Evolutionary conservation across 305 asterid genomes (phyloP).

Genomic region (Nicotiana rustica): DNA sequence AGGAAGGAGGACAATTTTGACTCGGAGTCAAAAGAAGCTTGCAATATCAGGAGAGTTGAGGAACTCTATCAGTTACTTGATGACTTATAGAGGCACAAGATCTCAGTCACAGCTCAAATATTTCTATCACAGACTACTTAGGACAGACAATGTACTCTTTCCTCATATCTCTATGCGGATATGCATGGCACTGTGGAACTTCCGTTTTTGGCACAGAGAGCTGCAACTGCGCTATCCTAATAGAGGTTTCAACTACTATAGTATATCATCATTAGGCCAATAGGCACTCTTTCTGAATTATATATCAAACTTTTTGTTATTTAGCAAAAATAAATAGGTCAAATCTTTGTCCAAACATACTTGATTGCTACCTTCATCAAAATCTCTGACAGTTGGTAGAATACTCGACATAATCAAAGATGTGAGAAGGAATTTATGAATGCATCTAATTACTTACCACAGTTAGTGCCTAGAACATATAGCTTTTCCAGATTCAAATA

Average conservation of each 20-base stretch:
- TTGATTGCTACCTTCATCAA: constrained; percentile 1
- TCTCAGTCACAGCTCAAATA: neutral
- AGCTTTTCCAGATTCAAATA: constrained; percentile 95
- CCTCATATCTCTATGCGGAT: neutral
- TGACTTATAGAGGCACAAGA: neutral
- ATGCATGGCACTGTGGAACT: neutral
- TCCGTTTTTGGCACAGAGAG: neutral
- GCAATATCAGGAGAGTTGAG: neutral
- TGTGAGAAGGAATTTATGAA: neutral
- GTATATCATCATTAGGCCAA: neutral
- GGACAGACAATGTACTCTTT: neutral
- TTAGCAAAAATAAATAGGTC: neutral
- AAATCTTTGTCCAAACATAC: constrained; percentile 17
- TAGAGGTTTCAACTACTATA: neutral
- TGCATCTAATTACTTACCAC: constrained; percentile 61
- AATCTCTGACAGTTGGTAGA: constrained; percentile 1
- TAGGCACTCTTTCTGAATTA: neutral
- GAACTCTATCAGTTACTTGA: neutral
- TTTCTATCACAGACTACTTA: neutral
- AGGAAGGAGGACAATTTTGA: neutral
- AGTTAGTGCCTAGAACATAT: constrained; percentile 94
- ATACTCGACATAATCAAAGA: neutral
- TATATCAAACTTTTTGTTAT: constrained; percentile 14
- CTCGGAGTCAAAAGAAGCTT: no score
- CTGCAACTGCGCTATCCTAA: neutral